These are phyloP conservation scores for Phaseolus coccineus DNA, from an alignment of 331 rosid species.

Conservation along the genomic window DNA sequence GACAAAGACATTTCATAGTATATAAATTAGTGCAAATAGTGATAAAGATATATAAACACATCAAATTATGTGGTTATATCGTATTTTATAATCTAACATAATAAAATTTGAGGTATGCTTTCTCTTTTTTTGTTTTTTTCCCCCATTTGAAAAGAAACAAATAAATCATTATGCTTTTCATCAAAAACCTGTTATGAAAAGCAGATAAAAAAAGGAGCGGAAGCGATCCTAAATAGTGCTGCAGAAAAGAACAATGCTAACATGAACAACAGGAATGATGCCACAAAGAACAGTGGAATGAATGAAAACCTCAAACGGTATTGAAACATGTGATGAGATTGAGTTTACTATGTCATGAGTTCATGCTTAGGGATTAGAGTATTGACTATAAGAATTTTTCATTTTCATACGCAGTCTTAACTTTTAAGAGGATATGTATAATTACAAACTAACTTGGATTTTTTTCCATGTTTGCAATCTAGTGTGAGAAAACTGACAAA, in stretches of 20 bases:
- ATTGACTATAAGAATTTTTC: neutral
- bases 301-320: conserved; percentile 78
- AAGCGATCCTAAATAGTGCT: conserved; percentile 56
- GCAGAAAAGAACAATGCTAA: conserved; percentile 45
- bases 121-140: too few species aligned
- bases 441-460: neutral
- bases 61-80: too few species aligned
- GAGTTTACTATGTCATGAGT: neutral
- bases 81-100: too few species aligned
- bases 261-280: conserved; percentile 36
- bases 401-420: neutral
- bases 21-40: too few species aligned
- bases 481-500: conserved; percentile 74
- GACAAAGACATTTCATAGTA: too few species aligned
- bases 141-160: too few species aligned
- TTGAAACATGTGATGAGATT: neutral
- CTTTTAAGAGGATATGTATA: neutral
- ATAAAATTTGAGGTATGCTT: too few species aligned
- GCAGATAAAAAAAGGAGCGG: conserved; percentile 88
- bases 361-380: neutral
- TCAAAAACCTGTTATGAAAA: conserved; percentile 33
- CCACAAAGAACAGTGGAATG: conserved; percentile 49
- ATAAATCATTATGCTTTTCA: neutral
- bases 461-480: neutral
- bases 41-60: too few species aligned